These are phyloP conservation scores for Neurospora tetrasperma DNA, from an alignment of 495 filamentous ascomycete species.

Conservation along the genomic window DNA sequence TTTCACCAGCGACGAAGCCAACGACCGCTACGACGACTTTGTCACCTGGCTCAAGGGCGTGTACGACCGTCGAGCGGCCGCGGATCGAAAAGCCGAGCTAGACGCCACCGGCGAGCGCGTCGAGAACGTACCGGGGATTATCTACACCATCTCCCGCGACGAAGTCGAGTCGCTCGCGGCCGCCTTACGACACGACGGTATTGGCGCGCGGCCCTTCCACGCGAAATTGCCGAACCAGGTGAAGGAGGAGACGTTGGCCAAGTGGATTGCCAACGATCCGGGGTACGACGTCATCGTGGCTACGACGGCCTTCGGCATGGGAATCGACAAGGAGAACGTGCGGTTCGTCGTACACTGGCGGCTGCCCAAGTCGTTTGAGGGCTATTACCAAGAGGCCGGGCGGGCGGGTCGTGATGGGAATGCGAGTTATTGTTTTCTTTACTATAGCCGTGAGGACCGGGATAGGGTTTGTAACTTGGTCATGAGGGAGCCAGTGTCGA, in stretches of 20 bases:
- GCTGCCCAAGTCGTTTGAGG: slow-evolving; percentile 84
- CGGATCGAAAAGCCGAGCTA: slow-evolving; percentile 40
- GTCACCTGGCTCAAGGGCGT: slow-evolving; percentile 62
- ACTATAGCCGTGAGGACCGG: slow-evolving; percentile 76
- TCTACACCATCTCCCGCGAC: slow-evolving; percentile 74
- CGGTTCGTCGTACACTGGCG: slow-evolving; percentile 92
- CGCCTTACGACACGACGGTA: slow-evolving; percentile 47
- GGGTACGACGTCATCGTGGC: slow-evolving; percentile 88
- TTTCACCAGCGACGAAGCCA: slow-evolving; percentile 67
- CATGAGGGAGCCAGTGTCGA: slow-evolving; percentile 27
- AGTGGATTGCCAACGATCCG: slow-evolving; percentile 64
- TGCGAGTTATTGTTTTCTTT: slow-evolving; percentile 74
- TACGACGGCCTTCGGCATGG: slow-evolving; percentile 95
- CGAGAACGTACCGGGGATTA: slow-evolving; percentile 68
- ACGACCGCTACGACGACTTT: slow-evolving; percentile 60
- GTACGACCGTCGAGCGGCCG: slow-evolving; percentile 49
- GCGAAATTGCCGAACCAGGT: slow-evolving; percentile 50
- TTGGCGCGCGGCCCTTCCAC: slow-evolving; percentile 64
- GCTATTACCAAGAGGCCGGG: slow-evolving; percentile 92
- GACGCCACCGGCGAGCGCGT: slow-evolving; percentile 39
- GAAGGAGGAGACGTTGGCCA: slow-evolving; percentile 53
- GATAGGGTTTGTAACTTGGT: slow-evolving; percentile 58
- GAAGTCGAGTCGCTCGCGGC: slow-evolving; percentile 67
- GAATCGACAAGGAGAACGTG: slow-evolving; percentile 90
- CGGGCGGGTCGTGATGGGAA: slow-evolving; percentile 85